Evolutionary conservation across 148 eudicot species (phyloP).

Genomic region (Arctostaphylos glauca): DNA sequence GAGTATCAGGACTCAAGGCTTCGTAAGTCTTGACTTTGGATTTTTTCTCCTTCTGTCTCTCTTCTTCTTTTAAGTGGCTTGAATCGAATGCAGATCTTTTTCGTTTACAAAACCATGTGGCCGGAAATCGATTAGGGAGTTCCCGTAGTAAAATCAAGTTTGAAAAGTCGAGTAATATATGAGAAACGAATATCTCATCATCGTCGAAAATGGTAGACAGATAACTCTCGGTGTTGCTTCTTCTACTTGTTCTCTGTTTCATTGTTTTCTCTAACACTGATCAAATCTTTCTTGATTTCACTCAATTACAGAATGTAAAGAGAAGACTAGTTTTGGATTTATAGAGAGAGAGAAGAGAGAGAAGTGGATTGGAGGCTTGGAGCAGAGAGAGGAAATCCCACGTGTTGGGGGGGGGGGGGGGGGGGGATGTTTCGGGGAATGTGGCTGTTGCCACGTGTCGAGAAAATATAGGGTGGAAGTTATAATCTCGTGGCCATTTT

Average conservation of each 20-base stretch:
- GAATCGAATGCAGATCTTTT: neutral
- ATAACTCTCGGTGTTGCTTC: neutral
- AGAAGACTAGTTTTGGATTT: neutral
- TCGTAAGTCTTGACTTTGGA: neutral
- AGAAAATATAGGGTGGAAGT: neutral
- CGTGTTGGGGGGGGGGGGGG: too few species aligned
- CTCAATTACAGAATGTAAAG: neutral
- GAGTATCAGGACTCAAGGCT: constrained; percentile 16
- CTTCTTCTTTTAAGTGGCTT: neutral
- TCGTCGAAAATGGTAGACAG: neutral
- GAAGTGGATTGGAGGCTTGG: neutral
- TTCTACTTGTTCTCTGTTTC: neutral
- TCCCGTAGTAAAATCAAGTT: neutral
- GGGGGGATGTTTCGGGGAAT: too few species aligned
- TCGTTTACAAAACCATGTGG: neutral
- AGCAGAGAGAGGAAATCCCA: neutral
- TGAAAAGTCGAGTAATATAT: neutral
- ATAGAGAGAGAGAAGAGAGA: neutral
- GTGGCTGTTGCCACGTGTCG: neutral
- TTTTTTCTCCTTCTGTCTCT: neutral
- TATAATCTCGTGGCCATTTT: neutral
- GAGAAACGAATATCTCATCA: neutral
- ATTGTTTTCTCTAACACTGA: neutral
- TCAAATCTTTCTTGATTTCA: neutral
- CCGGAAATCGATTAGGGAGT: neutral